Percentiles rank a stretch among this genome's conserved stretches.
Evolutionary conservation across 306 rosid species (phyloP).

Genomic region (Trifolium dubium): DNA sequence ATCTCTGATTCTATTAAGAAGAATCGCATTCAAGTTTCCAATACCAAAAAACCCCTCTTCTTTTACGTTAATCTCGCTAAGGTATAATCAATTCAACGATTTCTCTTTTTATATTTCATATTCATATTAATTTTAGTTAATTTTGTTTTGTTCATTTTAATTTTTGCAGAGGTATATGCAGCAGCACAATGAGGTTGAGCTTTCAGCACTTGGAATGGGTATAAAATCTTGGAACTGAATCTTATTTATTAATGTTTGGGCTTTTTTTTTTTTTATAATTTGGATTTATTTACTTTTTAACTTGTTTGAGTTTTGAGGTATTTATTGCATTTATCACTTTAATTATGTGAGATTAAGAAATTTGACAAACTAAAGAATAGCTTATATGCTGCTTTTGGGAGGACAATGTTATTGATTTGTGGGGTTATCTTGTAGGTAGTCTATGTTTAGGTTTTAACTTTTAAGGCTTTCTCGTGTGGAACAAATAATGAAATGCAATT

Average conservation of each 20-base stretch:
- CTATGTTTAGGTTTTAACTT: not conserved
- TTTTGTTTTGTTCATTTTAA: not conserved
- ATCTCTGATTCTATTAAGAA: slow-evolving; percentile 59
- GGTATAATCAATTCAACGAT: slow-evolving; percentile 34
- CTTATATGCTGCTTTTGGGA: not conserved
- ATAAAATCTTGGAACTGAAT: slow-evolving; percentile 28
- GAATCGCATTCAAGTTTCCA: slow-evolving; percentile 83
- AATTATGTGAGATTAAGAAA: not conserved
- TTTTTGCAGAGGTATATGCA: slow-evolving; percentile 74
- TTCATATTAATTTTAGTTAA: not conserved
- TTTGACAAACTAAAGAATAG: not conserved
- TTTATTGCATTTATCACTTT: slow-evolving; percentile 13
- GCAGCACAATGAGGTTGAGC: slow-evolving; percentile 79
- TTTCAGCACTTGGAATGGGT: slow-evolving; percentile 91
- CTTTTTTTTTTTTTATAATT: not conserved
- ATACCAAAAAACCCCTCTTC: slow-evolving; percentile 76
- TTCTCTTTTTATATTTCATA: not conserved
- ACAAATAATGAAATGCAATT: not conserved
- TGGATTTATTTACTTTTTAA: not conserved
- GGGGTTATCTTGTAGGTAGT: not conserved
- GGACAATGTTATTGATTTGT: not conserved
- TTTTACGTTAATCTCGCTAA: slow-evolving; percentile 81
- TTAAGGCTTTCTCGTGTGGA: not conserved
- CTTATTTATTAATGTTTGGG: not conserved
- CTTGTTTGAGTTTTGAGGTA: slow-evolving; percentile 6